Conservation (phyloP, 2,329 filamentous ascomycete species). For the Blastomyces silverae region DNA sequence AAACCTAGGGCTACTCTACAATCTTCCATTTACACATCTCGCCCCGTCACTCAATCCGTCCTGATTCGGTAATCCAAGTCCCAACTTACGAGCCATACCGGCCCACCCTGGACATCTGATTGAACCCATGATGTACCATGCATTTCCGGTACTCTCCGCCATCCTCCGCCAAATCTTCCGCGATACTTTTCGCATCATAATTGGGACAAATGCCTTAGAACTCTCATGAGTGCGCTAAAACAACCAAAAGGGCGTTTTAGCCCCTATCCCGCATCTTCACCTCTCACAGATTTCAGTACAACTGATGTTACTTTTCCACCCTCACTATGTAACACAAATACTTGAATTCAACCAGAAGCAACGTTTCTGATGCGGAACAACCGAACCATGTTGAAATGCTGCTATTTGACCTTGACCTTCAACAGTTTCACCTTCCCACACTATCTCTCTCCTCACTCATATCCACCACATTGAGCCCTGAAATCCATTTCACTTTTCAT, state of each 20-base stretch:
- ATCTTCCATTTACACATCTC: not conserved
- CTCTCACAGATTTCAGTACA: not conserved
- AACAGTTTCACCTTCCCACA: not conserved
- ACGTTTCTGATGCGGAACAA: not conserved
- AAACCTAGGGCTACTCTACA: not conserved
- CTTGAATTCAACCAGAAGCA: not conserved
- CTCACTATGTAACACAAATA: not conserved
- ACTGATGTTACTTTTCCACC: not conserved
- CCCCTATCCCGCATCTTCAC: not conserved
- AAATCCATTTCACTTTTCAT: not conserved
- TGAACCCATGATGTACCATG: not conserved
- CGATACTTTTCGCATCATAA: not conserved
- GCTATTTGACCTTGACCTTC: not conserved
- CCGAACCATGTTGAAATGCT: not conserved
- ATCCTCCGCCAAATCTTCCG: not conserved
- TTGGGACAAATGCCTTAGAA: not conserved
- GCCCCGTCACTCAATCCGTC: not conserved
- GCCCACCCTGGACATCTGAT: not conserved
- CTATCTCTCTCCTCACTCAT: not conserved
- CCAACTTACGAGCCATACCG: not conserved
- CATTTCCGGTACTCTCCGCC: not conserved
- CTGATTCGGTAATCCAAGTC: not conserved
- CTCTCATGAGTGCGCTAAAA: no score
- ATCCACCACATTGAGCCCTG: not conserved
- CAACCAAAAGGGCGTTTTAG: not conserved